Evolutionary conservation across 73 alveolate genomes (phyloP).

Genomic region (Blepharisma japonicum): DNA sequence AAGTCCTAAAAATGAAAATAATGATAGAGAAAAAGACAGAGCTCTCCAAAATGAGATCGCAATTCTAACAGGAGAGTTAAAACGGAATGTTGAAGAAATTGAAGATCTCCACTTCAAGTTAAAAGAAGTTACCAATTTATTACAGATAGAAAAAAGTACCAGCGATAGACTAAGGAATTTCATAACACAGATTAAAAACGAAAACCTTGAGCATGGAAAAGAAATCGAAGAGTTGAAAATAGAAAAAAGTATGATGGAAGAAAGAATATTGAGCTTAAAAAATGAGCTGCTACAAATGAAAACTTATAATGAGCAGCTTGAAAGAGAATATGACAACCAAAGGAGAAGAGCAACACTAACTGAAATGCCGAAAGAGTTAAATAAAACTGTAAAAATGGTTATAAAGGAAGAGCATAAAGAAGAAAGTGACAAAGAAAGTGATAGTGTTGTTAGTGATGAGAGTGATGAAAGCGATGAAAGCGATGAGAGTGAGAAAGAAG

Average conservation of each 20-base stretch:
- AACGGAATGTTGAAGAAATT: background rate
- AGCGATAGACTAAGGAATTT: background rate
- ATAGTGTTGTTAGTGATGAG: too few species aligned
- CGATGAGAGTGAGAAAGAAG: too few species aligned
- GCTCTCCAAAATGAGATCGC: background rate
- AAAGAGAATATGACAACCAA: conserved; percentile 7
- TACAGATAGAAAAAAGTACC: background rate
- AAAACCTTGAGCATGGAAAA: background rate
- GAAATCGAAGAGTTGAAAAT: background rate
- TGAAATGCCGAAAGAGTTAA: too few species aligned
- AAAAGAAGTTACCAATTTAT: background rate
- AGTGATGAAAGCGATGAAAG: too few species aligned
- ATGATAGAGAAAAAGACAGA: background rate
- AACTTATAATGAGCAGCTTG: conserved; percentile 1
- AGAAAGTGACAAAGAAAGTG: too few species aligned
- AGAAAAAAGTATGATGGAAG: background rate
- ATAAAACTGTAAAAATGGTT: too few species aligned
- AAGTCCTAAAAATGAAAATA: background rate
- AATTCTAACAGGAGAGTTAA: background rate
- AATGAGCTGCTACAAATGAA: background rate
- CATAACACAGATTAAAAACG: background rate
- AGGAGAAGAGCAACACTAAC: background rate
- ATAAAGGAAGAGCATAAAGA: too few species aligned
- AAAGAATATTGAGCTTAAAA: background rate
- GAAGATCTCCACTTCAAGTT: background rate